These are phyloP conservation scores for Solanum tarijense DNA, from an alignment of 257 asterid genomes.

Conservation along the genomic window DNA sequence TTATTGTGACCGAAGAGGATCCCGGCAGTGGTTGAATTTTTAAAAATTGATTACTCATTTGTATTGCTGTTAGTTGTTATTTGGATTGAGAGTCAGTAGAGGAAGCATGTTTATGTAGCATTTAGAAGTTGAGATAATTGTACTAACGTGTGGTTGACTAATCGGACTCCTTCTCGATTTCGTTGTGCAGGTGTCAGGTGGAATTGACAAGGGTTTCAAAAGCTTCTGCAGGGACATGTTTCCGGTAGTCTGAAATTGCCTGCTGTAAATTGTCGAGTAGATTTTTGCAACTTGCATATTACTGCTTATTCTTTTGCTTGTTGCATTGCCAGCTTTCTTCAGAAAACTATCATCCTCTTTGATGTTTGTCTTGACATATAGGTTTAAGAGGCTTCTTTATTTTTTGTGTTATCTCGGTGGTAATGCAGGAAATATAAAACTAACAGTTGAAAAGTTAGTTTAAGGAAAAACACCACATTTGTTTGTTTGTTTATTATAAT, in stretches of 20 bases:
- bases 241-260: conserved; percentile 26
- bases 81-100: background rate
- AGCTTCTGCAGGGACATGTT: conserved; percentile 58
- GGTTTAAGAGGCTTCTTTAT: background rate
- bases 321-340: background rate
- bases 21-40: conserved; percentile 19
- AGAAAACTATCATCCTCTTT: background rate
- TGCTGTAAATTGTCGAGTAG: background rate
- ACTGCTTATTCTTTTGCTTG: background rate
- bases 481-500: background rate
- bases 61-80: background rate
- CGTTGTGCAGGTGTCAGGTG: conserved; percentile 26
- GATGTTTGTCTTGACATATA: background rate
- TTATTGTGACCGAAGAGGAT: conserved; percentile 16
- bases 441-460: background rate
- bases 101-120: background rate
- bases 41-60: background rate
- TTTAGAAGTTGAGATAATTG: background rate
- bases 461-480: background rate
- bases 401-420: background rate
- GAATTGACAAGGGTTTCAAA: conserved; percentile 35
- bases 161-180: background rate
- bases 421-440: background rate
- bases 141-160: background rate
- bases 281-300: background rate